Percentiles rank a stretch among this genome's conserved stretches.
phyloP scores from a whole-genome alignment of 495 filamentous ascomycete genomes.

The Bacidia rubella region DNA sequence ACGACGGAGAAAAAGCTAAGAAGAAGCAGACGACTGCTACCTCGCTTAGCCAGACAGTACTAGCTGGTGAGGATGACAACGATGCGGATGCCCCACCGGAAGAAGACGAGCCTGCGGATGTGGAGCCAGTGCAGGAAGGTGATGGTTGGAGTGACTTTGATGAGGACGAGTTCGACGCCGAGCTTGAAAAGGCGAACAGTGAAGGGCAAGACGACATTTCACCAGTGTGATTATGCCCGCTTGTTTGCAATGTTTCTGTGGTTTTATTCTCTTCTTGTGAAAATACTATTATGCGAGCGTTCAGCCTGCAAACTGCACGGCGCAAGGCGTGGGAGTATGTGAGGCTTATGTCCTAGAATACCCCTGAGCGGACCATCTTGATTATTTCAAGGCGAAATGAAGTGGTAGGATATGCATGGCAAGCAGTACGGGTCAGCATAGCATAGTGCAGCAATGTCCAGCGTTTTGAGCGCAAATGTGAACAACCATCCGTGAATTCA shows the following conservation, averaged over 20 bases:
- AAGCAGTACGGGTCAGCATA: neutral
- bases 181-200: constrained; percentile 13
- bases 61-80: constrained; percentile 16
- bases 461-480: neutral
- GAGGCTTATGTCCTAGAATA: neutral
- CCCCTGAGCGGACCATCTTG: neutral
- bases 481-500: too few species aligned
- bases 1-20: constrained; percentile 25
- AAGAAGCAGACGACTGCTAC: constrained; percentile 23
- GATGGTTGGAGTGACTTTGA: constrained; percentile 17
- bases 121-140: constrained; percentile 6
- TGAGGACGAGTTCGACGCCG: constrained; percentile 13
- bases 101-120: constrained; percentile 20
- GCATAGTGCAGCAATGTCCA: neutral
- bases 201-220: neutral
- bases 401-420: neutral
- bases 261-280: neutral
- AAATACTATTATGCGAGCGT: neutral
- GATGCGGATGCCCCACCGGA: constrained; percentile 18
- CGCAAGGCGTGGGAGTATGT: neutral
- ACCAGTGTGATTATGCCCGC: neutral
- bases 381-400: neutral
- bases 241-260: neutral
- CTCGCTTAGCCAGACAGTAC: constrained; percentile 20
- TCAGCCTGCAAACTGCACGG: neutral